Conservation (phyloP, 164 flowering plant species). For the Piper betle region DNA sequence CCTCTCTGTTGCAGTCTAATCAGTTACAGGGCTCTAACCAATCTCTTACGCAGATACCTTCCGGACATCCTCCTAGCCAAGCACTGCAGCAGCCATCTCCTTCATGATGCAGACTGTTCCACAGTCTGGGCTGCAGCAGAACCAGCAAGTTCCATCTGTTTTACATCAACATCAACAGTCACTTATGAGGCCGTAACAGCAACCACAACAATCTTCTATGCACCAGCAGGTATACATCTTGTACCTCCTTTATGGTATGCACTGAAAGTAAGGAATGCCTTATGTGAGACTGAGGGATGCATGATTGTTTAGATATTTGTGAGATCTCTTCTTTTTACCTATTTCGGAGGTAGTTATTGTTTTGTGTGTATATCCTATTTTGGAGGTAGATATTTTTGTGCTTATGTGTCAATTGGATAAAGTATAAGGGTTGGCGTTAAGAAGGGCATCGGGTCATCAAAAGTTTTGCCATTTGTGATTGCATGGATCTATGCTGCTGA, state of each 20-base stretch:
- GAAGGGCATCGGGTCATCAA: too few relatives aligned
- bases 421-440: too few relatives aligned
- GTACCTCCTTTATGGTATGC: neutral
- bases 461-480: too few relatives aligned
- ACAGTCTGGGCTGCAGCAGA: conserved; percentile 43
- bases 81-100: conserved; percentile 36
- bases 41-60: conserved; percentile 38
- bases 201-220: conserved; percentile 21
- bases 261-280: too few relatives aligned
- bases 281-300: too few relatives aligned
- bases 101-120: conserved; percentile 35
- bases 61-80: conserved; percentile 23
- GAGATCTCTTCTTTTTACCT: too few relatives aligned
- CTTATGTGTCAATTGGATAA: too few relatives aligned
- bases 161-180: conserved; percentile 63
- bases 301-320: too few relatives aligned
- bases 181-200: conserved; percentile 47
- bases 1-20: conserved; percentile 11
- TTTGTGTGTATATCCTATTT: too few relatives aligned
- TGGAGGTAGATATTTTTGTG: too few relatives aligned
- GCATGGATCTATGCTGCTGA: too few relatives aligned
- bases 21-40: conserved; percentile 58
- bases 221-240: conserved; percentile 23
- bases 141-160: conserved; percentile 45
- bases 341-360: too few relatives aligned